Conservation (phyloP, 2,329 filamentous ascomycete genomes). For the Colletotrichum incanum region DNA sequence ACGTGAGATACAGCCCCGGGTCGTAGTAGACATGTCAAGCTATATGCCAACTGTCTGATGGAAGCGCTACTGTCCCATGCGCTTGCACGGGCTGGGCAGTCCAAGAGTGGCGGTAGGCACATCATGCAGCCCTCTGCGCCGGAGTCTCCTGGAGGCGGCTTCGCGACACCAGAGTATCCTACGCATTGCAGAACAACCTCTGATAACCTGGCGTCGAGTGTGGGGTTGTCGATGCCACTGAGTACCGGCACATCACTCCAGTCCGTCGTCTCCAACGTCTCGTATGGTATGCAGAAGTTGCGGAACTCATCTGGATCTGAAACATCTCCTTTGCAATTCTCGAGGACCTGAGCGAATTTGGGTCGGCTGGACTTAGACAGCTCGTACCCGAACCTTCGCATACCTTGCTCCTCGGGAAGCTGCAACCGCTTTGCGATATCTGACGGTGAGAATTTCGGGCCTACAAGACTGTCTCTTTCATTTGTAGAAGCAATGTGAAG, state of each 20-base stretch:
- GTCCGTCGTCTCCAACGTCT: slow-evolving; percentile 32
- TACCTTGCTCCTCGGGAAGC: slow-evolving; percentile 50
- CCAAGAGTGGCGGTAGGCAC: slow-evolving; percentile 77
- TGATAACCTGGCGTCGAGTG: slow-evolving; percentile 57
- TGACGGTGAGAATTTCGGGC: slow-evolving; percentile 49
- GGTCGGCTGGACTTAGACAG: slow-evolving; percentile 50
- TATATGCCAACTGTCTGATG: slow-evolving; percentile 70
- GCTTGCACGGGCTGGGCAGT: slow-evolving; percentile 68
- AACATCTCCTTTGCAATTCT: slow-evolving; percentile 32
- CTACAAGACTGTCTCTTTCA: slow-evolving; percentile 39
- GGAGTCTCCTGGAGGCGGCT: slow-evolving; percentile 48
- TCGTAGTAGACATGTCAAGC: slow-evolving; percentile 52
- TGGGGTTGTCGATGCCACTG: slow-evolving; percentile 6
- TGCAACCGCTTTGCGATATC: slow-evolving; percentile 61
- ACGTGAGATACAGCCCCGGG: slow-evolving; percentile 45
- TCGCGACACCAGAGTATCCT: slow-evolving; percentile 52
- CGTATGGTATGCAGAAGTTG: slow-evolving; percentile 53
- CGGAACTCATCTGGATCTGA: slow-evolving; percentile 47
- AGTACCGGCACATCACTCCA: slow-evolving; percentile 34
- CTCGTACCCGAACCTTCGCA: slow-evolving; percentile 56
- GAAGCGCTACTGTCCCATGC: slow-evolving; percentile 70
- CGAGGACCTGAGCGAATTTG: slow-evolving; percentile 42
- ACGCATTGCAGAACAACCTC: slow-evolving; percentile 55
- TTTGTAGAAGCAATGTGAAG: slow-evolving; percentile 58
- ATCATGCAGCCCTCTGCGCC: slow-evolving; percentile 57